These are phyloP conservation scores for Arctium minus DNA, from an alignment of 129 eudicot species.

Conservation along the genomic window DNA sequence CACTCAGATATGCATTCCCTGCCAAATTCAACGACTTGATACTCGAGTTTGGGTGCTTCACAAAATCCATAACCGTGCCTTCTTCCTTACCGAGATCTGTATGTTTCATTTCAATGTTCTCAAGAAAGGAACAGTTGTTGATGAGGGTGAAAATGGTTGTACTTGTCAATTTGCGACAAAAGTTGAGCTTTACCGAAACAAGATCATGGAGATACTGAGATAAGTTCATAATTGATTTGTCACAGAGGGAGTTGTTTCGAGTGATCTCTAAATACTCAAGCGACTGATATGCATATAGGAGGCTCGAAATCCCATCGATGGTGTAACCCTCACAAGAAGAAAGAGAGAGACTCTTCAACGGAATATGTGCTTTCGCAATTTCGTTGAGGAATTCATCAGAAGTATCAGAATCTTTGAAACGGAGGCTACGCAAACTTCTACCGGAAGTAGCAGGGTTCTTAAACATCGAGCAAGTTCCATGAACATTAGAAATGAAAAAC, in stretches of 20 bases:
- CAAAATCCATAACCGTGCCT: background rate
- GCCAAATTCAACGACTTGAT: slow-evolving; percentile 38
- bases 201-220: slow-evolving; percentile 36
- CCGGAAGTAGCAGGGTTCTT: slow-evolving; percentile 17
- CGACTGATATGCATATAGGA: slow-evolving; percentile 34
- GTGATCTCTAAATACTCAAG: slow-evolving; percentile 36
- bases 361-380: slow-evolving; percentile 39
- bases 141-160: slow-evolving; percentile 35
- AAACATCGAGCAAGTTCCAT: background rate
- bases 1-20: slow-evolving; percentile 22
- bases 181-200: slow-evolving; percentile 38
- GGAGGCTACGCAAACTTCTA: slow-evolving; percentile 28
- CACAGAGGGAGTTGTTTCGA: slow-evolving; percentile 24
- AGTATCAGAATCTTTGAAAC: slow-evolving; percentile 32
- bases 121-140: slow-evolving; percentile 37
- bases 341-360: slow-evolving; percentile 40
- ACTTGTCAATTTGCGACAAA: slow-evolving; percentile 31
- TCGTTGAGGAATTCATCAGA: slow-evolving; percentile 41
- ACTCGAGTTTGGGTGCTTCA: slow-evolving; percentile 3
- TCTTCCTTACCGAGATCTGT: slow-evolving; percentile 30
- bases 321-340: slow-evolving; percentile 31
- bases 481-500: slow-evolving; percentile 6
- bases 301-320: slow-evolving; percentile 31
- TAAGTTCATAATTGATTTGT: slow-evolving; percentile 20
- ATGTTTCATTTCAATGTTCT: slow-evolving; percentile 36